Evolutionary conservation across 495 filamentous ascomycete species (phyloP).

Genomic region (Polyplosphaeria fusca): DNA sequence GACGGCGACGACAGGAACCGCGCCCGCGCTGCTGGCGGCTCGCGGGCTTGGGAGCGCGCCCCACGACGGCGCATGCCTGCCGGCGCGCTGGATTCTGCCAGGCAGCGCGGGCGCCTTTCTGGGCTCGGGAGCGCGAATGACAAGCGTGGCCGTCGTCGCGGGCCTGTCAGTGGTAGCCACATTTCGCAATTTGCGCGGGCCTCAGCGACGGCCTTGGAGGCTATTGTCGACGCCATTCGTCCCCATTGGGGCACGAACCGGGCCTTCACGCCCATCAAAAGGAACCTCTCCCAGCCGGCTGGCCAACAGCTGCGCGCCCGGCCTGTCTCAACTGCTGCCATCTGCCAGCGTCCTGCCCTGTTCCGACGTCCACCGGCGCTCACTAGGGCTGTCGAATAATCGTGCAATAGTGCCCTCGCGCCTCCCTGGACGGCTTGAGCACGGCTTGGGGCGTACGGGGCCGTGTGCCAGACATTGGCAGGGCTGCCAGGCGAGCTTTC

Average conservation of each 20-base stretch:
- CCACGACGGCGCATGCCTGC: background rate
- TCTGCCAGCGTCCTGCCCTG: too few relatives aligned
- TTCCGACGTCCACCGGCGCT: background rate
- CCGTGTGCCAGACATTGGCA: background rate
- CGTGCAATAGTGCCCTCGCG: slow-evolving; percentile 2
- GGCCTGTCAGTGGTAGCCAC: slow-evolving; percentile 34
- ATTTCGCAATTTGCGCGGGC: slow-evolving; percentile 18
- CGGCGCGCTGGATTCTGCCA: background rate
- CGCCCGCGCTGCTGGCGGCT: background rate
- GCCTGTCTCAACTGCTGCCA: too few relatives aligned
- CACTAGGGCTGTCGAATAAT: background rate
- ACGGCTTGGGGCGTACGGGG: background rate
- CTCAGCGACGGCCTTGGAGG: background rate
- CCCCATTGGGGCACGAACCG: background rate
- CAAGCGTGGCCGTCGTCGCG: slow-evolving; percentile 23
- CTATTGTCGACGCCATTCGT: background rate
- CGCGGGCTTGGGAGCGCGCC: background rate
- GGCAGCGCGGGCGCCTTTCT: too few relatives aligned
- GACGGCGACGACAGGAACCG: background rate
- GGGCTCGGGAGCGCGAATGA: slow-evolving; percentile 17
- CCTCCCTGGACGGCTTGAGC: background rate
- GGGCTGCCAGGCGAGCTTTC: slow-evolving; percentile 10
- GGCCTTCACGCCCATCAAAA: too few relatives aligned
- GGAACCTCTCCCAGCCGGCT: too few relatives aligned
- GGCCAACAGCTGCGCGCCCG: too few relatives aligned